Conservation (phyloP, 2,329 filamentous ascomycete species). For the Hymenoscyphus repandus region DNA sequence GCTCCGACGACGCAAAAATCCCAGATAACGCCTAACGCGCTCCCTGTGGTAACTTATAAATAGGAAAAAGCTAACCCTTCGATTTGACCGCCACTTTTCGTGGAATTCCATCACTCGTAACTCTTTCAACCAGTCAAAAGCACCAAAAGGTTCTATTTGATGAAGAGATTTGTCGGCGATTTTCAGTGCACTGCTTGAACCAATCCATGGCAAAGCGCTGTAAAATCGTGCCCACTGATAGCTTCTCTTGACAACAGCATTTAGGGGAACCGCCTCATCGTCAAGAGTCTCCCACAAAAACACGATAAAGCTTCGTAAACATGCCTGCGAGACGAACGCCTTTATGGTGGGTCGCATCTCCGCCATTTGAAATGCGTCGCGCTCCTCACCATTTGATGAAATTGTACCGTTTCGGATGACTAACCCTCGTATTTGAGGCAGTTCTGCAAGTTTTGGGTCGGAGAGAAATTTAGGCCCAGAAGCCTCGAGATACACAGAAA, state of each 20-base stretch:
- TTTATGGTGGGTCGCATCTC: constrained; percentile 25
- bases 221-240: constrained; percentile 28
- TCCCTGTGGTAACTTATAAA: not conserved
- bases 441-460: constrained; percentile 16
- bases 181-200: constrained; percentile 17
- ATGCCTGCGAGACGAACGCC: constrained; percentile 25
- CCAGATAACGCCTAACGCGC: no score
- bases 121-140: constrained; percentile 30
- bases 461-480: constrained; percentile 23
- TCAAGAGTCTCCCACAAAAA: constrained; percentile 30
- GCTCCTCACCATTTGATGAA: constrained; percentile 35
- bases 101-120: constrained; percentile 27
- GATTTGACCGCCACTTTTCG: constrained; percentile 25
- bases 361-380: constrained; percentile 39
- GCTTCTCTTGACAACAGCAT: constrained; percentile 30
- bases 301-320: constrained; percentile 28
- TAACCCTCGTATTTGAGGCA: constrained; percentile 32
- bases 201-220: constrained; percentile 27
- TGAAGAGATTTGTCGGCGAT: constrained; percentile 15
- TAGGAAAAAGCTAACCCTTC: constrained; percentile 10
- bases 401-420: constrained; percentile 41
- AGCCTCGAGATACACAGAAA: constrained; percentile 27
- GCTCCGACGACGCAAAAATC: not conserved
- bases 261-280: constrained; percentile 22
- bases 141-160: constrained; percentile 25